Evolutionary conservation across 306 rosid genomes (phyloP), one percentile per base, ranked within the genome.

Genomic region (Quercus glauca): DNA sequence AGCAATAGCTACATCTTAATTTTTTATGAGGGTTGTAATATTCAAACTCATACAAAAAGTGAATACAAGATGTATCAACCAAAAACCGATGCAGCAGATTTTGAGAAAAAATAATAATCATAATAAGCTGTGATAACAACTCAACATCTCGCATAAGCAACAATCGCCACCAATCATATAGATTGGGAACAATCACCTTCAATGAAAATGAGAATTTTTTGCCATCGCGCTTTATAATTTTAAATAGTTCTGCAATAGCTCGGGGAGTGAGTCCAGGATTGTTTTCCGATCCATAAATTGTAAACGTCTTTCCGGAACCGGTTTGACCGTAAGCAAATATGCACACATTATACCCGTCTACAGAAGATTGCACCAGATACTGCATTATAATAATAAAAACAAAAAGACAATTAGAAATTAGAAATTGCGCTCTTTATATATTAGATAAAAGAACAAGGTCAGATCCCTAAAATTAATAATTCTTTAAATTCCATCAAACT

Each of bases 301-400:
- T 94, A 79, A 86, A 94, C 7, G 98, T 94, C 88, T 94, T 94
- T 61, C 98, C 98, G 7, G 98, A 94, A 60, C 98, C 98, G 19
- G 98, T 94, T 87, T 94, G 98, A 75, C 98, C 98, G 61, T 94
- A 94, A 5, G 98, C 98, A 90, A 94, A 94, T 79, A 94, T 89
- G 85, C 97, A 94, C 13, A 94, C 97, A 73, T 94, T 94, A 87
- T 81, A 94, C 17, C 98, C 98, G 59, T 94, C 97, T 4, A 94
- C 92, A 0, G 98, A 92, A 68, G 98, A 94, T 81, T 94, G 98
- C 80, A 94, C 98, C 72, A 94, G 81, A 85, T 92, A 94, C 98
- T 94, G 94, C 87, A 93, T 78, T 20, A 69, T 0, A 43, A 81
- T 52, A 31, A 73, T 10, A 67, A 76, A 37, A 74, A 45, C 71